Base-by-base conservation (phyloP, 768 basidiomycete genomes). In the Ramaria rubella region DNA sequence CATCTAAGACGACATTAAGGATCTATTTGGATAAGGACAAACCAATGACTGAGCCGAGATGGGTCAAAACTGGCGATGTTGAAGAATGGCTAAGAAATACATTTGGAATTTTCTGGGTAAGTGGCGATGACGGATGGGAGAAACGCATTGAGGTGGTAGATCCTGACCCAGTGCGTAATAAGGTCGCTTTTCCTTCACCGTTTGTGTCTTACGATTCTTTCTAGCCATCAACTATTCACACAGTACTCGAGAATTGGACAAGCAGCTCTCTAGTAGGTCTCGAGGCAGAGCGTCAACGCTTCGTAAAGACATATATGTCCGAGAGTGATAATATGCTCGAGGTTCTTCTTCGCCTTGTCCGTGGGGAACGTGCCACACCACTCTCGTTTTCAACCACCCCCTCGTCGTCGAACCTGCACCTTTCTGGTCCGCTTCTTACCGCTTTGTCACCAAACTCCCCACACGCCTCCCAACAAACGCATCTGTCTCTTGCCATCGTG, bases 41-140 rank as follows among this genome's bases (percentile, higher is more conserved):
- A 57, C 96, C 96, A 0, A 72, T 98, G 31, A 94, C 93, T 15
- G 94, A 97, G 68, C 93, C 96, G 6, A 89, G 92, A 68, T 99
- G 95, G 96, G 92, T 93, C 34, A 91, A 93, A 69, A 86, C 87
- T 7, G 95, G 95, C 29, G 90, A 94, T 66, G 81, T 94, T 23
- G 91, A 95, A 63, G 93, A 94, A 36, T 98, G 94, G 94, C 72
- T 91, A 63, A 82, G 83, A 69, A 89, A 81, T 63, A 90, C 90
- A 78, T 88, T 91, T 69, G 90, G 89, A 2, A 88, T 88, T 85
- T 89, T 90, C 65, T 90, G 87, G 87, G 85, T 86, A 45, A 80
- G 86, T 26, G 87, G 86, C 5, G 56, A 53, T 23, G 86, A 87
- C 60, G 87, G 89, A 8, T 99, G 96, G 96, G 87, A 89, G 71